Base-by-base conservation (phyloP, 768 basidiomycete genomes). In the Mycena albidolilacea region DNA sequence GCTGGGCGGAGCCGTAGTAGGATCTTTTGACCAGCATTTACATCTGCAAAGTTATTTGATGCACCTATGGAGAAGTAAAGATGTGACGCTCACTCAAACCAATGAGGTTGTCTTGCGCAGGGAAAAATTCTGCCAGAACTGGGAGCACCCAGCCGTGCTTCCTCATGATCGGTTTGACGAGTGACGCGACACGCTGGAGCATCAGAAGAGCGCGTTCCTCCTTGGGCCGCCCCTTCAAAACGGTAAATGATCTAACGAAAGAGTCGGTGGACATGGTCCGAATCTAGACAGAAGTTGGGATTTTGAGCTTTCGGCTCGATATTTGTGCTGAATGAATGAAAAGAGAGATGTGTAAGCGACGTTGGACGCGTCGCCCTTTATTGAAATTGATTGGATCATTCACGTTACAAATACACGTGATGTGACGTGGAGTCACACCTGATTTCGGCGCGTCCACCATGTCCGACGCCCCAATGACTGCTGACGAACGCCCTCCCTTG, bases 111-210 rank as follows among this genome's bases (percentile, higher is more conserved):
- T 91, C 87, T 64, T 89, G 89, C 11, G 91, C 89, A 6, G 96
- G 96, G 76, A 94, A 95, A 86, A 97, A 96, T 81, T 97, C 95
- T n/a, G 91, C 84, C n/a, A 95, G 89, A 0, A 90, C 86, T 37
- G 94, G 93, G 37, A 96, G 85, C 37, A 88, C 86, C 97, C 97
- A 98, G 6, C 83, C 83, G 76, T 92, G 92, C 75, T 92, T 95
- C 69, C 91, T 86, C 97, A 98, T 98, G 75, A 98, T 96, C 8
- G 97, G 97, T 81, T 97, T 97, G 62, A 97, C 95, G 61, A 95
- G 86, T 1, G 92, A 91, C 0, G 93, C 92, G 39, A 95, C 86
- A 73, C 87, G 87, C 76, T 93, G 88, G 46, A 97, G 86, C 79
- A 94, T 84, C 17, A 85, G 80, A 54, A 95, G 85, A 19, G 95